phyloP scores from a whole-genome alignment of 1,284 basidiomycete species.

The Ganoderma sp. region DNA sequence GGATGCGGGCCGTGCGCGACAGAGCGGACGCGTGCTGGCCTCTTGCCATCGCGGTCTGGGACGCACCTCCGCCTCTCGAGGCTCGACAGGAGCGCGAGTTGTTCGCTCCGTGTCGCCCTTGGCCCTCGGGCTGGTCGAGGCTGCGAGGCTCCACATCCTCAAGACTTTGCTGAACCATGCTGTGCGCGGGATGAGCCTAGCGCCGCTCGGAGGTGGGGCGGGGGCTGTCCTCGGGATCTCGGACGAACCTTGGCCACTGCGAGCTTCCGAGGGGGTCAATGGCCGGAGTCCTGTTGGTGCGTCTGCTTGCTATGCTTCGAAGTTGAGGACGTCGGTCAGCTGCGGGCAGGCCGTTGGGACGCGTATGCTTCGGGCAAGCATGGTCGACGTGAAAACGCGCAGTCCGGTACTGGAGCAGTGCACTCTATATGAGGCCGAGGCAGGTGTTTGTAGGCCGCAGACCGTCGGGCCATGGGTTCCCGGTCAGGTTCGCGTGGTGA shows the following conservation, averaged over 20 bases:
- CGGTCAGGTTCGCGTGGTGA: not conserved
- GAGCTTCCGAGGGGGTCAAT: not conserved
- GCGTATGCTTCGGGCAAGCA: not conserved
- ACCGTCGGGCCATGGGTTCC: not conserved
- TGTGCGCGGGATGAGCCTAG: not conserved
- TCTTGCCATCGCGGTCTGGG: not conserved
- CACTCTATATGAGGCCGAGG: not conserved
- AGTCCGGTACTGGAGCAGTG: constrained; percentile 1
- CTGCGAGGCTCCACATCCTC: not conserved
- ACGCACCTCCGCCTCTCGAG: constrained; percentile 5
- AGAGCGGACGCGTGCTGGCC: not conserved
- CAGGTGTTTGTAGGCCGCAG: not conserved
- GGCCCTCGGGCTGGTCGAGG: not conserved
- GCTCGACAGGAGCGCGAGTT: not conserved
- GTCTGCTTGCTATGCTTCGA: not conserved
- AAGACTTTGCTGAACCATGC: not conserved
- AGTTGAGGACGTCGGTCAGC: not conserved
- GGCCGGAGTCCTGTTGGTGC: not conserved
- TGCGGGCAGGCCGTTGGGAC: not conserved
- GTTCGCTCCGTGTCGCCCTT: not conserved
- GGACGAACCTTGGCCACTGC: not conserved
- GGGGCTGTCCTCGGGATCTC: not conserved
- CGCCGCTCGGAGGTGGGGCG: not conserved
- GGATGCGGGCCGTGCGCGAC: constrained; percentile 3
- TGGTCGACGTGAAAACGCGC: not conserved